phyloP scores from a whole-genome alignment of 257 asterid genomes.

The Solanum etuberosum region DNA sequence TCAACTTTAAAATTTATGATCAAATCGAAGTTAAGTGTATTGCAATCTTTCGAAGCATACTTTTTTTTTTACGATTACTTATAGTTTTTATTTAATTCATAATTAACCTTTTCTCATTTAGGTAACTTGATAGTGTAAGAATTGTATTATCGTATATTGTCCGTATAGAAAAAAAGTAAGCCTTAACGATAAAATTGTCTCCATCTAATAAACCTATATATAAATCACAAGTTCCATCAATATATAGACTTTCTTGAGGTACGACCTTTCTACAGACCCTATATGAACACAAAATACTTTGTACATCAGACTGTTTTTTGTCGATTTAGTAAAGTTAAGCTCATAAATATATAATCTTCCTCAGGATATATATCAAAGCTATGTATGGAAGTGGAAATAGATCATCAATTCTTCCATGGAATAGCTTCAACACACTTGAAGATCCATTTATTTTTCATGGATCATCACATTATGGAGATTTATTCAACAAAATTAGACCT shows the following conservation, averaged over 20 bases:
- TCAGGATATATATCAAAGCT: conserved; percentile 24
- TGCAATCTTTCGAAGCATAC: background rate
- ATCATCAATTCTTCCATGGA: conserved; percentile 1
- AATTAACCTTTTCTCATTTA: background rate
- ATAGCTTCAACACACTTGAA: background rate
- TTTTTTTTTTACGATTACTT: background rate
- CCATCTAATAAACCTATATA: background rate
- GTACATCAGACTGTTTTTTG: background rate
- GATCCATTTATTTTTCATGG: conserved; percentile 45
- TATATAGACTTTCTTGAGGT: background rate
- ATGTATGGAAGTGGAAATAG: background rate
- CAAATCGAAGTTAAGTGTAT: background rate
- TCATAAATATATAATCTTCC: background rate
- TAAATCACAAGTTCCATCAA: background rate
- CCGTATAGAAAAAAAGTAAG: background rate
- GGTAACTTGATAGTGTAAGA: background rate
- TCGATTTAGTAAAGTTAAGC: background rate
- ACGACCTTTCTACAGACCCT: background rate
- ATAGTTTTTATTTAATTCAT: background rate
- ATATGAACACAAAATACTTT: background rate
- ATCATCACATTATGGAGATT: conserved; percentile 32
- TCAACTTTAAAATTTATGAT: background rate
- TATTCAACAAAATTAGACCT: conserved; percentile 2
- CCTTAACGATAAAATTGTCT: background rate
- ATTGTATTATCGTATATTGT: background rate